These are phyloP conservation scores for Prunus campanulata DNA, from an alignment of 306 rosid species.

Conservation along the genomic window DNA sequence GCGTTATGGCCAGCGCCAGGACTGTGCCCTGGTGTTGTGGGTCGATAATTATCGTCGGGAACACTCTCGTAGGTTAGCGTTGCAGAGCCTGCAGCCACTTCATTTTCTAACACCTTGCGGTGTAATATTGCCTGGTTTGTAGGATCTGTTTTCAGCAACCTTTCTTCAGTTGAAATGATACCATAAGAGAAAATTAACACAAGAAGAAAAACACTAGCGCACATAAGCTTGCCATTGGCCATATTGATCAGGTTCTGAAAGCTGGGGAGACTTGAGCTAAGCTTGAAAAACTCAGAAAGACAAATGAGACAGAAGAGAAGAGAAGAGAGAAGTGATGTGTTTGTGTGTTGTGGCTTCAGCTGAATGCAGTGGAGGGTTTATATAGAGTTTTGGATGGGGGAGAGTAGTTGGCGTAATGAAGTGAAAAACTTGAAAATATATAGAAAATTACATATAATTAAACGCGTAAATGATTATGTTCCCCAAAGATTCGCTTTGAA, in stretches of 20 bases:
- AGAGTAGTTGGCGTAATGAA: neutral
- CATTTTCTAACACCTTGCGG: slow-evolving; percentile 20
- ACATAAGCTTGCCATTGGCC: slow-evolving; percentile 42
- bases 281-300: too few relatives aligned
- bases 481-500: slow-evolving; percentile 40
- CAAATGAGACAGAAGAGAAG: slow-evolving; percentile 1
- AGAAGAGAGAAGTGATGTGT: neutral
- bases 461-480: slow-evolving; percentile 32
- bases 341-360: slow-evolving; percentile 25
- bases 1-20: slow-evolving; percentile 94
- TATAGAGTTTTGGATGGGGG: slow-evolving; percentile 35
- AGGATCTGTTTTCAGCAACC: slow-evolving; percentile 22
- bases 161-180: slow-evolving; percentile 29
- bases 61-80: neutral
- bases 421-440: neutral
- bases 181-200: slow-evolving; percentile 25
- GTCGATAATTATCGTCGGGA: slow-evolving; percentile 45
- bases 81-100: neutral
- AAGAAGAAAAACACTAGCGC: slow-evolving; percentile 29
- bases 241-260: neutral
- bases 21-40: slow-evolving; percentile 81
- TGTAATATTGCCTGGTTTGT: neutral
- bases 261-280: too few relatives aligned
- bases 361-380: slow-evolving; percentile 25
- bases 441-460: neutral